Conservation (phyloP, 2,329 filamentous ascomycete genomes). For the Cephalotrichum gorgonifer region DNA sequence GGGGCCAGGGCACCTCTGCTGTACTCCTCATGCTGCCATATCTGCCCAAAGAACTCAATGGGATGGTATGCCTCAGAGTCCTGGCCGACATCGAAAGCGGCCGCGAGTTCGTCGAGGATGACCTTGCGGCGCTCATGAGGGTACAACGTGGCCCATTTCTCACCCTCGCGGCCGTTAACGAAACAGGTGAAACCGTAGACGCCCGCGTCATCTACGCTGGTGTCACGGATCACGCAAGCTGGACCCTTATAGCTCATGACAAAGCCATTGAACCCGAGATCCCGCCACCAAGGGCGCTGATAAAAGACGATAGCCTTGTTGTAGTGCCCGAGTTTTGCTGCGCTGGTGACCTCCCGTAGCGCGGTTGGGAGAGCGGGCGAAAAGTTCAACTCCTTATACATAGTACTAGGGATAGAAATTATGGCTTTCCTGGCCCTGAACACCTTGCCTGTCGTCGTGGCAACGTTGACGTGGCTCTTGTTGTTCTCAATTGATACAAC, state of each 20-base stretch:
- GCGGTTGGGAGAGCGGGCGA: constrained; percentile 28
- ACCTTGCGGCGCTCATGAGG: constrained; percentile 16
- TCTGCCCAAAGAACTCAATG: constrained; percentile 19
- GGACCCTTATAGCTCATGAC: constrained; percentile 29
- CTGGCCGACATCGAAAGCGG: constrained; percentile 13
- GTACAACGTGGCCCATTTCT: constrained; percentile 20
- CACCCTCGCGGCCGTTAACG: constrained; percentile 24
- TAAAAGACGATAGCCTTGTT: constrained; percentile 28
- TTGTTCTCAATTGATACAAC: constrained; percentile 14
- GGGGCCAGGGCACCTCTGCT: constrained; percentile 23
- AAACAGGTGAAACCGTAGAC: constrained; percentile 29
- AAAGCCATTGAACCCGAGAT: constrained; percentile 24
- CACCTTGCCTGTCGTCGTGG: constrained; percentile 11
- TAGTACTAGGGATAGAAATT: constrained; percentile 36
- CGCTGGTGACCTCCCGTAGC: constrained; percentile 21
- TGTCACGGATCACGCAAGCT: constrained; percentile 27
- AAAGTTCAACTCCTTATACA: constrained; percentile 34
- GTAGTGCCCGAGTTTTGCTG: constrained; percentile 29
- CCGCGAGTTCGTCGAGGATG: constrained; percentile 22
- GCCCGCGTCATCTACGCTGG: constrained; percentile 18
- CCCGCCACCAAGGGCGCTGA: constrained; percentile 21
- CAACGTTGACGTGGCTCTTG: constrained; percentile 9
- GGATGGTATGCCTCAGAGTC: constrained; percentile 13
- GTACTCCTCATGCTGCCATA: constrained; percentile 21
- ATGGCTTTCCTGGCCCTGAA: constrained; percentile 29